Evolutionary conservation across 257 asterid species (phyloP), one percentile per base, ranked within the genome.

Genomic region (Cruciata laevipes): DNA sequence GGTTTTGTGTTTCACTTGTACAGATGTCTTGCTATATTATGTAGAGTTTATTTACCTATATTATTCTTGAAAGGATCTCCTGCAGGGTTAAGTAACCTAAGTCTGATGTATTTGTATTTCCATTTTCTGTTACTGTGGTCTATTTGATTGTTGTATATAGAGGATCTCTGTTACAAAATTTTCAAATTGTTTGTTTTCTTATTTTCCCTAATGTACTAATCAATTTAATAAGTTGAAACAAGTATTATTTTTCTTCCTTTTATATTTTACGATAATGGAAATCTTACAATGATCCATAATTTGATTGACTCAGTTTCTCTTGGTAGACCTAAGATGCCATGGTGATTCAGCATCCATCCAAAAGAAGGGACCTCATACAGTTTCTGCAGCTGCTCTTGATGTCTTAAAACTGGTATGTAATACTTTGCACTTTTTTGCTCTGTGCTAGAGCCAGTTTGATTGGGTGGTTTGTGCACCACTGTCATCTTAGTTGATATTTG

Each of bases 261-360:
- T 6, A 27, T 12, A 18, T 11, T 6, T 62, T 60, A 38, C 52
- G 23, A 37, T 37, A 60, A 13, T 58, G 67, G 40, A 74, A 71
- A 68, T 61, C 83, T 78, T 71, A 82, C 71, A 77, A 27, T 63
- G 37, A 31, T 74, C 73, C 67, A 60, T 72, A 64, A 67, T 18
- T 69, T 71, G 65, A 24, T 81, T 80, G 76, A 75, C 80, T 63
- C 94, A 93, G 99, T 93, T 93, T 88, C 90, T 93, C 84, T 87
- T 93, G 69, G 92, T 93, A 65, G 97, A 93, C 91, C 81, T 93
- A 83, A 94, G 99, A 32, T 93, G 99, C 71, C 99, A 93, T 76
- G 99, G 99, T 73, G 99, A 90, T 78, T 93, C 99, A 47, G 84
- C 97, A 76, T 80, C 95, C 55, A 74, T 86, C 68, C 87, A 74